phyloP scores from a whole-genome alignment of 1,284 basidiomycete genomes.

The Sporisorium reilianum region DNA sequence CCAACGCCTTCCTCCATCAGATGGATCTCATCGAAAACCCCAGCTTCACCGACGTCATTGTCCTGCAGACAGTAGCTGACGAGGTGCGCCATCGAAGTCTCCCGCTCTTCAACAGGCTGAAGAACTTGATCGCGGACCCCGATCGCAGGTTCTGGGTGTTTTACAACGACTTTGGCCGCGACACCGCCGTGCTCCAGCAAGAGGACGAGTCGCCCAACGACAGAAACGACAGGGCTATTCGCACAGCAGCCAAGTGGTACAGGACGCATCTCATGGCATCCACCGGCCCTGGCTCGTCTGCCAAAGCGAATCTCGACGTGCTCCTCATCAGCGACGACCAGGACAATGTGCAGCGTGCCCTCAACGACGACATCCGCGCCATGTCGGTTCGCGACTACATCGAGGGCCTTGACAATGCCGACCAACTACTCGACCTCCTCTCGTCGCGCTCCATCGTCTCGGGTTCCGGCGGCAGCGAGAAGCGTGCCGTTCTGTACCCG shows the following conservation, averaged over 20 bases:
- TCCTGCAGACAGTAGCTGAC: slow-evolving; percentile 94
- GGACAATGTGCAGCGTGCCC: slow-evolving; percentile 79
- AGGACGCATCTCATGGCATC: slow-evolving; percentile 54
- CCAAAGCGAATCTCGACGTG: slow-evolving; percentile 53
- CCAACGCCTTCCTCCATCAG: slow-evolving; percentile 93
- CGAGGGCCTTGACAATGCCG: slow-evolving; percentile 55
- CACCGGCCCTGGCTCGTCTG: slow-evolving; percentile 35
- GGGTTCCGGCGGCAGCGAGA: slow-evolving; percentile 38
- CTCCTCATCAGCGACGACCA: slow-evolving; percentile 80
- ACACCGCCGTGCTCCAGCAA: slow-evolving; percentile 54
- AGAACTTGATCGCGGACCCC: slow-evolving; percentile 63
- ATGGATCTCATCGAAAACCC: slow-evolving; percentile 62
- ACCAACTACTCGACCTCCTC: slow-evolving; percentile 64
- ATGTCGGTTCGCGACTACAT: slow-evolving; percentile 66
- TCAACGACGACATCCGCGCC: slow-evolving; percentile 55
- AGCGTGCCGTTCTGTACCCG: slow-evolving; percentile 56
- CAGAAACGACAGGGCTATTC: slow-evolving; percentile 66
- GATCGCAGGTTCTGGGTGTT: slow-evolving; percentile 66
- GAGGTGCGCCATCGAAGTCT: slow-evolving; percentile 95
- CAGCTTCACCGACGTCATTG: slow-evolving; percentile 72
- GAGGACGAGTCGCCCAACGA: slow-evolving; percentile 66
- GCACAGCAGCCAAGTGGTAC: slow-evolving; percentile 64
- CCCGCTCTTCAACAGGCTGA: slow-evolving; percentile 82
- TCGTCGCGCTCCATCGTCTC: slow-evolving; percentile 53
- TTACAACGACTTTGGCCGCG: slow-evolving; percentile 62